Evolutionary conservation across 495 filamentous ascomycete genomes (phyloP), one percentile per base, ranked within the genome.

Genomic region (Aspergillus baeticus): DNA sequence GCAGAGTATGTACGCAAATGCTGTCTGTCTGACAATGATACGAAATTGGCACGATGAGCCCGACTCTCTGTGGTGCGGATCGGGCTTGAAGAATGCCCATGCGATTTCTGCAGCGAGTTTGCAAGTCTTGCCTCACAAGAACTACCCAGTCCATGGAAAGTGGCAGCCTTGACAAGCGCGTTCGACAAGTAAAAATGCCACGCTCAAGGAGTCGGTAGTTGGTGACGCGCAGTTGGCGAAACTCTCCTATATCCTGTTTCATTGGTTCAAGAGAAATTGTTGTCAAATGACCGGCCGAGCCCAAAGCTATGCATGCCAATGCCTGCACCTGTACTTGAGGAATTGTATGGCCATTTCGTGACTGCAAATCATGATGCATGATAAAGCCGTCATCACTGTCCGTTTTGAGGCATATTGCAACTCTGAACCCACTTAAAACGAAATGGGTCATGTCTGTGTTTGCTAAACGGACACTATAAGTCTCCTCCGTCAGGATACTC

Each of bases 281-380:
- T 20, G 48, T 56, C 14, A 67, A 17, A 31, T 20, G 47, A 23
- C 52, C 51, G 5, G 17, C 26, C 6, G 38, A 13, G 22, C 48
- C 29, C 26, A 67, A 10, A 10, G 49, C 59, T 33, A 64, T 34
- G 10, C 51, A 53, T 44, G 36, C 56, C 23, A 64, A 42, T 0
- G 45, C 14, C n/a, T 52, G 18, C 29, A 26, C 21, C 47, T 11
- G 58, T 33, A 3, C 42, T 20, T 29, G 26, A 29, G 18, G 47
- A 18, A 70, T 33, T 0, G 46, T 52, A n/a, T 61, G 67, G 55
- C 62, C 45, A 4, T 51, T 26, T 11, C 47, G 54, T 8, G 64
- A 51, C 2, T 55, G 15, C 20, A 65, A 55, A 15, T 63, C 48
- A 63, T 67, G 72, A 41, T 72, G 62, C 11, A 70, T 52, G 21